These are phyloP conservation scores for Cryptococcus sp. DNA, from an alignment of 1,284 basidiomycete species.

Conservation along the genomic window DNA sequence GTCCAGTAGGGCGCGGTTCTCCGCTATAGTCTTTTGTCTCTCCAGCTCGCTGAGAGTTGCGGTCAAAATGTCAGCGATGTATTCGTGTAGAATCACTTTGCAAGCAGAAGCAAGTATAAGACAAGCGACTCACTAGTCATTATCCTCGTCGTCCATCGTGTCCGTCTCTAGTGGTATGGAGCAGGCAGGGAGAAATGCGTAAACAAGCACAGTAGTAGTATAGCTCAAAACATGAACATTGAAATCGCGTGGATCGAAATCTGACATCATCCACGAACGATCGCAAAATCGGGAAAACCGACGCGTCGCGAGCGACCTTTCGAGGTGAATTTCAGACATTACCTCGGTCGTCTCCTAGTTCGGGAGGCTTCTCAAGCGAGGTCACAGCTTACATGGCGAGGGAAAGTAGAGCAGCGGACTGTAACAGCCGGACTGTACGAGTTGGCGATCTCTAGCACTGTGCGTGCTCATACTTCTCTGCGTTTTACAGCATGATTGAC, in stretches of 20 bases:
- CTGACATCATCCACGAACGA: background rate
- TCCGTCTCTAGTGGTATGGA: background rate
- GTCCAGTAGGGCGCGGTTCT: constrained; percentile 52
- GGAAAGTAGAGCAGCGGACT: too few species aligned
- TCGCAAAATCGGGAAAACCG: background rate
- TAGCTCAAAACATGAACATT: constrained; percentile 1
- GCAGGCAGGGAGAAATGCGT: background rate
- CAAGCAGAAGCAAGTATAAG: background rate
- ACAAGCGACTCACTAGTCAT: constrained; percentile 32
- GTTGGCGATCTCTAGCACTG: too few species aligned
- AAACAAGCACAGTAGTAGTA: background rate
- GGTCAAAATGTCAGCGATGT: background rate
- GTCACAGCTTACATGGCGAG: background rate
- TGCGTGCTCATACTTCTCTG: too few species aligned
- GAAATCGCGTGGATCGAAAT: background rate
- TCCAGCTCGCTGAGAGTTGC: constrained; percentile 44
- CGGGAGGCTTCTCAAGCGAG: background rate
- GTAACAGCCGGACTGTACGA: too few species aligned
- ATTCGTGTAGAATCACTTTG: background rate
- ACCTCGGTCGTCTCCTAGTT: background rate
- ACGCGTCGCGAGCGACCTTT: background rate
- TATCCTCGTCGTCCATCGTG: constrained; percentile 41
- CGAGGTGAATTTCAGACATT: too few species aligned
- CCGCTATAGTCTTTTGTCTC: constrained; percentile 52
- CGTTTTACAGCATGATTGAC: too few species aligned